A percentile compares a stretch with the other conserved stretches of the same genome.
phyloP scores from a whole-genome alignment of 495 filamentous ascomycete species.

The Talaromyces adpressus region DNA sequence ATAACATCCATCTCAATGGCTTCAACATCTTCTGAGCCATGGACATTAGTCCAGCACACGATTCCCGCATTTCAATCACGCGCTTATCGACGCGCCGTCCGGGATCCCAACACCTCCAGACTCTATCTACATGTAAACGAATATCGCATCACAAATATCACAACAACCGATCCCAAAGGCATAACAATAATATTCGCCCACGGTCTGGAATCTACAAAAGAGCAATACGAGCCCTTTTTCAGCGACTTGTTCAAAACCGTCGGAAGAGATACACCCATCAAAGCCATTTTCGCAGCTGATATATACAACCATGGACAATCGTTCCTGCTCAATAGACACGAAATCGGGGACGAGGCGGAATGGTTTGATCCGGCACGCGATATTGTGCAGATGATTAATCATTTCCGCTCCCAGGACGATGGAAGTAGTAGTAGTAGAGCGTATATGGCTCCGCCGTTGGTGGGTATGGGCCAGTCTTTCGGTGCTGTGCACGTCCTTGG shows the following conservation, averaged over 20 bases:
- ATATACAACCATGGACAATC: slow-evolving; percentile 32
- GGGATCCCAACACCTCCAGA: slow-evolving; percentile 10
- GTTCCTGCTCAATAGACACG: slow-evolving; percentile 13
- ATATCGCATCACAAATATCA: slow-evolving; percentile 21
- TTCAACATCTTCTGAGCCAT: neutral
- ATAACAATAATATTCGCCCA: slow-evolving; percentile 40
- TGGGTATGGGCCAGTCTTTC: slow-evolving; percentile 42
- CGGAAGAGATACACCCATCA: slow-evolving; percentile 18
- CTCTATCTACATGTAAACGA: slow-evolving; percentile 37
- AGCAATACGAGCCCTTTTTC: slow-evolving; percentile 41
- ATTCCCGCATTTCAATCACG: slow-evolving; percentile 18
- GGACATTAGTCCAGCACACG: slow-evolving; percentile 12
- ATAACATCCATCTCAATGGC: neutral
- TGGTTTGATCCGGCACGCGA: slow-evolving; percentile 44
- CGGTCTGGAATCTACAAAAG: slow-evolving; percentile 40
- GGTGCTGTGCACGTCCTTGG: slow-evolving; percentile 30
- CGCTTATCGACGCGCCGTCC: slow-evolving; percentile 13
- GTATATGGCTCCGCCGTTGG: slow-evolving; percentile 38
- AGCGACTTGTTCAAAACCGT: slow-evolving; percentile 28
- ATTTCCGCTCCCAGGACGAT: slow-evolving; percentile 16
- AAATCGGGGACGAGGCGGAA: slow-evolving; percentile 18
- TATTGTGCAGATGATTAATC: slow-evolving; percentile 39
- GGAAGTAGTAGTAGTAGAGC: slow-evolving; percentile 19
- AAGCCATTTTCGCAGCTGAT: slow-evolving; percentile 37
- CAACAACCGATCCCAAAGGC: slow-evolving; percentile 18